Percentiles rank a stretch among this genome's conserved stretches.
These are phyloP conservation scores for Dictyostelium firmibasis DNA, from an alignment of 78 protist species.

Conservation along the genomic window DNA sequence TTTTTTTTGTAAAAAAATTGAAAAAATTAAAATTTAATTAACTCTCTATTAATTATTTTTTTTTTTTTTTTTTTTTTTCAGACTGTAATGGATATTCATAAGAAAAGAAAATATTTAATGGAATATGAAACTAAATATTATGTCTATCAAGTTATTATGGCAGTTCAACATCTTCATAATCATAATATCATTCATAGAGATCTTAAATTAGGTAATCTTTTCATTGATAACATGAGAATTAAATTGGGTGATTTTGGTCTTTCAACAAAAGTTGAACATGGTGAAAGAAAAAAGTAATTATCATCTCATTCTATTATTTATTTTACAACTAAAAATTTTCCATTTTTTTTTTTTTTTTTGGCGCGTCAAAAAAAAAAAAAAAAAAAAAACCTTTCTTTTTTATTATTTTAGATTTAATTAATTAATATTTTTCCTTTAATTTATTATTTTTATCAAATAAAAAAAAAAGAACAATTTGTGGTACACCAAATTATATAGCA, in stretches of 20 bases:
- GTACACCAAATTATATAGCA: conserved; percentile 99
- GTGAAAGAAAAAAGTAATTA: conserved; percentile 92
- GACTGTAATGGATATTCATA: conserved; percentile 78
- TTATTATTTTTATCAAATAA: no score
- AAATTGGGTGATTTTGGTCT: conserved; percentile 99
- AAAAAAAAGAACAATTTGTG: conserved; percentile 98
- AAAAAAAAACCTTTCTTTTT: neutral
- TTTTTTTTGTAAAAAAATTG: neutral
- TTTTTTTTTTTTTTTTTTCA: neutral
- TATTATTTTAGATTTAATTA: neutral
- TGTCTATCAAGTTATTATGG: conserved; percentile 80
- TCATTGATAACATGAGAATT: conserved; percentile 87
- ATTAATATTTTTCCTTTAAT: neutral
- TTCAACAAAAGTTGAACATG: conserved; percentile 89
- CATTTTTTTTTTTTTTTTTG: neutral
- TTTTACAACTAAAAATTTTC: neutral
- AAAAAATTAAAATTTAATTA: neutral
- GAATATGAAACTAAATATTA: conserved; percentile 52
- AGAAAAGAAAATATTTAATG: conserved; percentile 52
- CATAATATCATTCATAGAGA: conserved; percentile 78
- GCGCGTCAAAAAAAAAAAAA: neutral
- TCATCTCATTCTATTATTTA: neutral
- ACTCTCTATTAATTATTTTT: neutral
- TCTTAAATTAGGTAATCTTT: conserved; percentile 94
- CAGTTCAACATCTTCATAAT: conserved; percentile 67